A percentile compares a stretch with the other conserved stretches of the same genome.
Conservation (phyloP, 805 yeast species). For the Blastobotrys peoriensis region DNA sequence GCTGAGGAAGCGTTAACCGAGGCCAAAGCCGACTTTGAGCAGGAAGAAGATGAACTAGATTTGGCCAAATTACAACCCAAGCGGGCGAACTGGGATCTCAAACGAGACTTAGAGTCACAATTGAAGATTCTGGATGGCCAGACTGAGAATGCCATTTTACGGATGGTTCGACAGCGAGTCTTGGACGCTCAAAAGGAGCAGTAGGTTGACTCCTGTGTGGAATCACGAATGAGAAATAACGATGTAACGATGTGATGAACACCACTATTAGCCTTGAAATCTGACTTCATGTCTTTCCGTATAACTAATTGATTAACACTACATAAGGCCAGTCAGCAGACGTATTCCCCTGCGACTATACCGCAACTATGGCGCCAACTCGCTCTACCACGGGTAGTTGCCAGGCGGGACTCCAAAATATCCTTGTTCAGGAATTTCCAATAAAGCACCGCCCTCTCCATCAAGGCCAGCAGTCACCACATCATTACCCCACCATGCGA, state of each 20-base stretch:
- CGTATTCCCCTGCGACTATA: too few species aligned
- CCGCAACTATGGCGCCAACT: too few species aligned
- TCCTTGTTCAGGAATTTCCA: slow-evolving; percentile 13
- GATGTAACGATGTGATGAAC: too few species aligned
- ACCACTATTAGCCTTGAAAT: too few species aligned
- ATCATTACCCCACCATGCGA: slow-evolving; percentile 64
- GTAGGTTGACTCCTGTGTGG: too few species aligned
- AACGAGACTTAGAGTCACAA: slow-evolving; percentile 34
- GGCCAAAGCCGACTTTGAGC: slow-evolving; percentile 19
- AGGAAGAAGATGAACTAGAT: slow-evolving; percentile 17
- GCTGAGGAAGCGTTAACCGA: slow-evolving; percentile 28
- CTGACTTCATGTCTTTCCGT: too few species aligned
- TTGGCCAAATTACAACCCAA: slow-evolving; percentile 24
- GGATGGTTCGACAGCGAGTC: slow-evolving; percentile 34
- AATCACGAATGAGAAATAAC: too few species aligned
- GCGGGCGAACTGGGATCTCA: slow-evolving; percentile 33
- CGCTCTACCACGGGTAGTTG: slow-evolving; percentile 14
- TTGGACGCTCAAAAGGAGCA: not conserved
- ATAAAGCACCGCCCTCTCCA: slow-evolving; percentile 15
- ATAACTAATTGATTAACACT: too few species aligned
- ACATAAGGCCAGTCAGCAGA: too few species aligned
- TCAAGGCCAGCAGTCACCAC: slow-evolving; percentile 4
- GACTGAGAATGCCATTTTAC: slow-evolving; percentile 39
- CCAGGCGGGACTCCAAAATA: slow-evolving; percentile 18
- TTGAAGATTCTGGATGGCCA: slow-evolving; percentile 34